A percentile compares a stretch with the other conserved stretches of the same genome.
Conservation (phyloP, 257 asterid species). For the Oldenlandia corymbosa region DNA sequence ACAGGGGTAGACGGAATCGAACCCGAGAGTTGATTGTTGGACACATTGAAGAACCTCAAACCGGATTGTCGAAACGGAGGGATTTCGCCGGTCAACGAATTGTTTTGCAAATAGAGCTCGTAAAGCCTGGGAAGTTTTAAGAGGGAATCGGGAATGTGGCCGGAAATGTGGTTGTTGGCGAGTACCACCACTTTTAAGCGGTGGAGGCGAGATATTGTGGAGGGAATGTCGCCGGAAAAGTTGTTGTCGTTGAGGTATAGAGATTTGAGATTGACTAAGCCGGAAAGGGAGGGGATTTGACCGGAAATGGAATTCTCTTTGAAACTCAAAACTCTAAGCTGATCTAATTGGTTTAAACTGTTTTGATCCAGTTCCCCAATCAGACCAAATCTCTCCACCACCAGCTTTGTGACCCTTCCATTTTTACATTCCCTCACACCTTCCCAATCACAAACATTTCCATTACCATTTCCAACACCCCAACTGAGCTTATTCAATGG, state of each 20-base stretch:
- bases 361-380: constrained; percentile 56
- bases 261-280: constrained; percentile 68
- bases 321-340: constrained; percentile 75
- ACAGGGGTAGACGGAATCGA: constrained; percentile 48
- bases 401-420: constrained; percentile 79
- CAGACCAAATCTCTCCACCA: constrained; percentile 56
- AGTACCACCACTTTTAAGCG: constrained; percentile 63
- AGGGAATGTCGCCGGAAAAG: constrained; percentile 61
- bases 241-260: constrained; percentile 60
- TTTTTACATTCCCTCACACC: constrained; percentile 74
- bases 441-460: constrained; percentile 57
- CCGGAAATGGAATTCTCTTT: constrained; percentile 69
- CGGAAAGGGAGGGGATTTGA: constrained; percentile 55
- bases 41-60: constrained; percentile 71
- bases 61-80: constrained; percentile 63
- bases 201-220: constrained; percentile 45
- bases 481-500: constrained; percentile 55
- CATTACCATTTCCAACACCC: constrained; percentile 22
- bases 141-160: constrained; percentile 50
- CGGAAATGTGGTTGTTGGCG: constrained; percentile 50
- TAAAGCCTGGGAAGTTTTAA: constrained; percentile 43
- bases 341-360: constrained; percentile 69
- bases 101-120: constrained; percentile 62
- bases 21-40: constrained; percentile 63
- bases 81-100: constrained; percentile 52